Evolutionary conservation across 768 basidiomycete genomes (phyloP), one percentile per base, ranked within the genome.

Genomic region (Pleurotus tuoliensis): DNA sequence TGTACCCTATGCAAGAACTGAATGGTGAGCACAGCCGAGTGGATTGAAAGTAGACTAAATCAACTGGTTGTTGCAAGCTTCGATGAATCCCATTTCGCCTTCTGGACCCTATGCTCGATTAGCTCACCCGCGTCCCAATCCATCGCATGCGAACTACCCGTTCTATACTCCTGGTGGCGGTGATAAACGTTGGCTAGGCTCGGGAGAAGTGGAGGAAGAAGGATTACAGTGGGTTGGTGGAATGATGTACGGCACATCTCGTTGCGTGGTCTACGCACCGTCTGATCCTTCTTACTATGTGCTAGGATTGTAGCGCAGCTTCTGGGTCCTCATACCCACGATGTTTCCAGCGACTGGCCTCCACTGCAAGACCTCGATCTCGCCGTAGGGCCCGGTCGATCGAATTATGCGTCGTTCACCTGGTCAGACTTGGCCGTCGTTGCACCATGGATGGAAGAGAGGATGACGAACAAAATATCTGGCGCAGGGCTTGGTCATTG

Each of bases 391-490:
- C 64, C 75, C 3, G 76, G 81, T 48, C 73, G 82, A 41, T 73
- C 73, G 15, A 87, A 85, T 48, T 92, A 85, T 66, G 82, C 82
- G 5, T 90, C 88, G 9, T 83, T 92, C 58, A 79, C 77, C 0
- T 87, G 83, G 83, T 71, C 73, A 16, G 91, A 92, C 66, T 70
- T 93, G 39, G 76, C 77, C 65, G 77, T 82, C 30, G 82, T 92
- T 56, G 87, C 90, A 39, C 91, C 89, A 3, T 92, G 91, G 91
- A 80, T 92, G 73, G 79, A 85, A 56, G 81, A 84, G 53, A 74
- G 73, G 55, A 77, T 90, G 56, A 79, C 83, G 27, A 84, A 76
- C 64, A 80, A 75, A 63, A 84, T 92, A 58, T 76, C 83, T 56
- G 91, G 90, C 1, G 77, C 81, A 49, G 88, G 90, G n/a, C 72